Evolutionary conservation across 257 asterid species (phyloP).

Genomic region (Salvia hispanica): DNA sequence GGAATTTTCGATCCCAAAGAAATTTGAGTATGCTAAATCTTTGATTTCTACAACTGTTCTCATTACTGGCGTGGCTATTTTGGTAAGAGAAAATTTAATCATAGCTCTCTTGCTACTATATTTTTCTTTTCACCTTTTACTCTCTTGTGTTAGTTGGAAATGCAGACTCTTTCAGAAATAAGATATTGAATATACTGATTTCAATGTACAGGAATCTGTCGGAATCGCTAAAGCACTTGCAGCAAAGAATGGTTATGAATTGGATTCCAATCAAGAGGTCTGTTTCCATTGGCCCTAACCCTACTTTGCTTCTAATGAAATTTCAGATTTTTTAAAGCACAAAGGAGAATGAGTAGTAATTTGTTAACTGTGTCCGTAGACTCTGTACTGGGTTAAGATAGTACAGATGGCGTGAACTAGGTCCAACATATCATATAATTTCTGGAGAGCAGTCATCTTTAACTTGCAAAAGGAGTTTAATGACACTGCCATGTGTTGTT

Average conservation of each 20-base stretch:
- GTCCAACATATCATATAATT: conserved; percentile 20
- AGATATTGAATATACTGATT: conserved; percentile 22
- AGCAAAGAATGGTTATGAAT: conserved; percentile 93
- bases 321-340: conserved; percentile 23
- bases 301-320: conserved; percentile 20
- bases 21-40: conserved; percentile 59
- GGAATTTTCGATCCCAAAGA: conserved; percentile 82
- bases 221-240: conserved; percentile 99
- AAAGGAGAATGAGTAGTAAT: conserved; percentile 19
- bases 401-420: conserved; percentile 12
- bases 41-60: conserved; percentile 90
- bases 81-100: conserved; percentile 57
- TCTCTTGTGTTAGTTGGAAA: not conserved
- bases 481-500: not conserved
- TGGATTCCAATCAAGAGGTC: conserved; percentile 99
- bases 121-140: conserved; percentile 17
- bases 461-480: conserved; percentile 10
- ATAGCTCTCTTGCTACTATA: conserved; percentile 22
- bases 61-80: conserved; percentile 98
- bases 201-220: conserved; percentile 76
- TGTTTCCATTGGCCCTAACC: conserved; percentile 28
- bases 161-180: conserved; percentile 11
- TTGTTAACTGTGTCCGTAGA: not conserved
- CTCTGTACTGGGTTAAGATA: not conserved
- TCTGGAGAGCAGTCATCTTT: conserved; percentile 15